Evolutionary conservation across 2,329 filamentous ascomycete genomes (phyloP), one percentile per base, ranked within the genome.

Genomic region (Cadophora gregata): DNA sequence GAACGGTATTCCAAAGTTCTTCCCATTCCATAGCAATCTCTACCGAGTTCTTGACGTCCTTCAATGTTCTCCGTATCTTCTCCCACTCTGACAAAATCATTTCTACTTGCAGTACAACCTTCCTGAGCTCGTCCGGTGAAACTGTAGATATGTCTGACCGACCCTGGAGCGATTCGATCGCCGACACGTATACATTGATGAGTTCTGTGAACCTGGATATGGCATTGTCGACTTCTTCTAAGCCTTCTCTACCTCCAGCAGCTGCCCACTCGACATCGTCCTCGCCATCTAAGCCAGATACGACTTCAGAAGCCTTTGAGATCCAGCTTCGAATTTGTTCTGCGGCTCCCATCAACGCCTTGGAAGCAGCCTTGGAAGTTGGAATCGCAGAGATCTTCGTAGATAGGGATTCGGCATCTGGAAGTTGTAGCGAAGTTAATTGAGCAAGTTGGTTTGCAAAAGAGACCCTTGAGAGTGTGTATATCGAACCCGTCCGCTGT

Each of bases 21-120:
- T 97, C 94, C 95, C 95, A 99, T 77, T 99, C 96, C 93, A 98
- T 97, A 56, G 96, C 96, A 66, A 97, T 89, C 79, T 98, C 96
- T 21, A 99, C 95, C 76, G 98, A 95, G 58, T 87, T 87, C 77
- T 97, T 97, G 64, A 97, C 91, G 29, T 81, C 89, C 70, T 90
- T 91, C 60, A 99, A 81, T 1, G 91, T 90, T 50, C 82, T 84
- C 74, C 93, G 91, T 74, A 97, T 95, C 71, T 89, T 88, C 53
- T 88, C 85, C 96, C 96, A 99, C 74, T 94, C 92, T 42, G 84
- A 84, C 68, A 97, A 82, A 67, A 97, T 96, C 24, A 85, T 84
- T 74, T 98, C 95, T 91, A 98, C 97, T 80, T 97, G 93, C 12
- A 86, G 83, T 27, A 97, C 93, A 19, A 96, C 91, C 4, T 82